These are phyloP conservation scores for Tanacetum coccineum DNA, from an alignment of 129 eudicot genomes.

Conservation along the genomic window DNA sequence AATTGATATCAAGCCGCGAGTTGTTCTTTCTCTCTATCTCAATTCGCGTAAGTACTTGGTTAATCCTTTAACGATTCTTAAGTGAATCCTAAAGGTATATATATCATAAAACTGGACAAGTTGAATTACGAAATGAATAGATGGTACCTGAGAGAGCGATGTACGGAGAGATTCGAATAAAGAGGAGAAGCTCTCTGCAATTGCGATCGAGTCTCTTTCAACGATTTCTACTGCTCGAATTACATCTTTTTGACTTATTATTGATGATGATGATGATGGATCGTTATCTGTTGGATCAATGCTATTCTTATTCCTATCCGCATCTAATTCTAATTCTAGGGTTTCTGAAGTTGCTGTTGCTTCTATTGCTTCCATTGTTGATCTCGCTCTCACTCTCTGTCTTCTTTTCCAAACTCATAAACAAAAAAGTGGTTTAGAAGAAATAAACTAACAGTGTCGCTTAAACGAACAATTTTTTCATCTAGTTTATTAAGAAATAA, in stretches of 20 bases:
- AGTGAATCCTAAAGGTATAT: no score
- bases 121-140: no score
- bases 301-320: neutral
- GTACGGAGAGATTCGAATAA: conserved; percentile 81
- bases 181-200: conserved; percentile 79
- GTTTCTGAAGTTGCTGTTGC: conserved; percentile 31
- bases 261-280: conserved; percentile 19
- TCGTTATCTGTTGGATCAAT: conserved; percentile 21
- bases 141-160: conserved; percentile 79
- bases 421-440: no score
- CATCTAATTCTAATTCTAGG: conserved; percentile 24
- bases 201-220: conserved; percentile 84
- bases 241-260: conserved; percentile 44
- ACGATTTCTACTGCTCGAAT: conserved; percentile 65
- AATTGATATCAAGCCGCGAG: no score
- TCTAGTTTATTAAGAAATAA: no score
- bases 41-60: no score
- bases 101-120: no score
- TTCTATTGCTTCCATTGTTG: conserved; percentile 27
- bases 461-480: no score
- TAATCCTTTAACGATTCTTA: no score
- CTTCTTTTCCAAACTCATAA: neutral
- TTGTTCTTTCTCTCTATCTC: no score
- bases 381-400: neutral
- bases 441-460: no score